These are phyloP conservation scores for Nematocida parisii DNA, from an alignment of 371 early-diverging fungal species.

Conservation along the genomic window DNA sequence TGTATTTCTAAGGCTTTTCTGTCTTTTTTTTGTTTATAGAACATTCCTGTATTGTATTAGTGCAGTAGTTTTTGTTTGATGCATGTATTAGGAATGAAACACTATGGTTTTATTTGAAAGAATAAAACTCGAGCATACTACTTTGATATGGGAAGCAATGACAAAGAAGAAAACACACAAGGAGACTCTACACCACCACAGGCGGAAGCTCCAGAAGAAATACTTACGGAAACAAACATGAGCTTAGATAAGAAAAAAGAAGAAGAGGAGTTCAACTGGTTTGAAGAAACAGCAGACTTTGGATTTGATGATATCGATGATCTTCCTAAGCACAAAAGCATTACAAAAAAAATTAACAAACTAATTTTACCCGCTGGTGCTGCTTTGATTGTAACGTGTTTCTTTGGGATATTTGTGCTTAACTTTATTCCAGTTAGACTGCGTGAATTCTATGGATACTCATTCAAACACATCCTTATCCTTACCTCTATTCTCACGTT, in stretches of 20 bases:
- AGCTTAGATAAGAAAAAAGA: background rate
- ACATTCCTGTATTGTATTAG: too few relatives aligned
- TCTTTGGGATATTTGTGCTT: slow-evolving; percentile 31
- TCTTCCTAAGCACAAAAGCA: slow-evolving; percentile 2
- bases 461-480: slow-evolving; percentile 47
- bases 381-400: background rate
- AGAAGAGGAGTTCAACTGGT: slow-evolving; percentile 63
- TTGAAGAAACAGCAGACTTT: slow-evolving; percentile 64
- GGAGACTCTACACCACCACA: too few relatives aligned
- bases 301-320: slow-evolving; percentile 60
- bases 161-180: too few relatives aligned
- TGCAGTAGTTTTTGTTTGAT: too few relatives aligned
- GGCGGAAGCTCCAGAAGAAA: too few relatives aligned
- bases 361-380: slow-evolving; percentile 2
- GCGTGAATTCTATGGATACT: slow-evolving; percentile 13
- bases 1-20: too few relatives aligned
- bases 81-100: too few relatives aligned
- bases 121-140: too few relatives aligned
- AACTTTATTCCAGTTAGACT: slow-evolving; percentile 40
- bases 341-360: slow-evolving; percentile 24
- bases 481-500: slow-evolving; percentile 6
- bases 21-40: too few relatives aligned
- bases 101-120: too few relatives aligned
- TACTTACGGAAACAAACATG: too few relatives aligned
- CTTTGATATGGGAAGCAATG: too few relatives aligned